Base-by-base conservation (phyloP, 148 eudicot genomes). In the Rhododendron molle region DNA sequence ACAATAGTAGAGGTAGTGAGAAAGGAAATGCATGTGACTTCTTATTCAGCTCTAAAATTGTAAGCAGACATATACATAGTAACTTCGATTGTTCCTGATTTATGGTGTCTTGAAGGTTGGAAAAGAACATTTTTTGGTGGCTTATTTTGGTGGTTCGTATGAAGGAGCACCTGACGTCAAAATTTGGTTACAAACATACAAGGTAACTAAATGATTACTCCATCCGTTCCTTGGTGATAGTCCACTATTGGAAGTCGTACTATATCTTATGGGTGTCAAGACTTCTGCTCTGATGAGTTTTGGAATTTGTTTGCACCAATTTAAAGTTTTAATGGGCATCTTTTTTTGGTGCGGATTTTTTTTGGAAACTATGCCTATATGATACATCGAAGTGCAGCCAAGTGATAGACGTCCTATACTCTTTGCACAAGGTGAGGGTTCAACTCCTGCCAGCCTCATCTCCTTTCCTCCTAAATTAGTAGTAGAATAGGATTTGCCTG, bases 101-200 rank as follows among this genome's bases (percentile, higher is more conserved):
- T 81, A 83, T 67, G 52, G 84, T 83, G 54, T 34, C 2, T 83
- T 67, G 78, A 83, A 96, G 98, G 93, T 94, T 85, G 97, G 87
- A n/a, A 88, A 97, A 78, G 94, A 86, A 76, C 94, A 92, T 84
- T 95, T 92, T 85, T 62, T 97, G 91, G 95, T 93, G 83, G 98
- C 99, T 85, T 97, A 92, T 94, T 97, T 95, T 84, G 98, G 98
- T 72, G 98, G 99, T 80, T 83, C 96, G 11, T 86, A 52, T 10
- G 99, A 97, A 89, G 98, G 99, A 60, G 96, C 92, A 58, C 91
- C 93, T 26, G 99, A 97, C 89, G 99, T 97, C 78, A 94, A 94
- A 87, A 95, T 97, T 81, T 97, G 99, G 99, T 58, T 93, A 88
- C 99, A 97, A 88, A 92, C 88, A 86, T 93, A 86, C 32, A 92